Conservation (phyloP, 2,329 filamentous ascomycete species). For the Neofusicoccum kwambonambiense region DNA sequence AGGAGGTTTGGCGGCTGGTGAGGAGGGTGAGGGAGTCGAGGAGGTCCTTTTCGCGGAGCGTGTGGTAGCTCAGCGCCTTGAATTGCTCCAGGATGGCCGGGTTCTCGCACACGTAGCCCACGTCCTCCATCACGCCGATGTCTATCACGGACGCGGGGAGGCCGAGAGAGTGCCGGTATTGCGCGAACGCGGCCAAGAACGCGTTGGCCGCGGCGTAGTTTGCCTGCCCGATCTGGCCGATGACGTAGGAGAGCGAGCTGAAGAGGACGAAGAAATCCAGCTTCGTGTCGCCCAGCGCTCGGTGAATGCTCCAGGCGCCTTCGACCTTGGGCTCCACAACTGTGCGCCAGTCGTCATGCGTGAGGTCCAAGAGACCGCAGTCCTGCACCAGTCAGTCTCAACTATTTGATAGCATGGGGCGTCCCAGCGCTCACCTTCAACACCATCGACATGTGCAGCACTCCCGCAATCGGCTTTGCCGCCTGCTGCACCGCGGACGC, state of each 20-base stretch:
- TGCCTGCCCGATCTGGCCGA: slow-evolving; percentile 39
- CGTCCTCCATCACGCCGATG: slow-evolving; percentile 50
- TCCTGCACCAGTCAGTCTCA: slow-evolving; percentile 1
- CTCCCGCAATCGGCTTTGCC: slow-evolving; percentile 13
- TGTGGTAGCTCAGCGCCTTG: not conserved
- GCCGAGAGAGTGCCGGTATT: slow-evolving; percentile 22
- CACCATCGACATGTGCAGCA: slow-evolving; percentile 23
- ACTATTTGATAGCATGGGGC: not conserved
- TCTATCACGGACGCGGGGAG: slow-evolving; percentile 50
- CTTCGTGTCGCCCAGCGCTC: not conserved
- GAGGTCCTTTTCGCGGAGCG: slow-evolving; percentile 8
- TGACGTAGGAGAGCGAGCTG: slow-evolving; percentile 25
- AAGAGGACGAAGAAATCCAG: slow-evolving; percentile 34
- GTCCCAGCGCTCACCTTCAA: not conserved
- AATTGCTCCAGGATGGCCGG: slow-evolving; percentile 10
- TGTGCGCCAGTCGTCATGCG: slow-evolving; percentile 15
- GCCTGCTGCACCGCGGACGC: not conserved
- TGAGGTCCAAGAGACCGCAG: slow-evolving; percentile 16
- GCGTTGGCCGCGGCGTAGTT: slow-evolving; percentile 49
- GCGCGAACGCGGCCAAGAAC: slow-evolving; percentile 29
- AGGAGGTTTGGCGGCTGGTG: not conserved
- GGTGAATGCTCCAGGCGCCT: slow-evolving; percentile 29
- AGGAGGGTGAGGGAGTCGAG: not conserved
- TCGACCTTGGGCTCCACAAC: slow-evolving; percentile 21
- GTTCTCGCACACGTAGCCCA: slow-evolving; percentile 36